phyloP scores from a whole-genome alignment of 192 early-diverging fungal genomes.

The Anaeromyces robustus region DNA sequence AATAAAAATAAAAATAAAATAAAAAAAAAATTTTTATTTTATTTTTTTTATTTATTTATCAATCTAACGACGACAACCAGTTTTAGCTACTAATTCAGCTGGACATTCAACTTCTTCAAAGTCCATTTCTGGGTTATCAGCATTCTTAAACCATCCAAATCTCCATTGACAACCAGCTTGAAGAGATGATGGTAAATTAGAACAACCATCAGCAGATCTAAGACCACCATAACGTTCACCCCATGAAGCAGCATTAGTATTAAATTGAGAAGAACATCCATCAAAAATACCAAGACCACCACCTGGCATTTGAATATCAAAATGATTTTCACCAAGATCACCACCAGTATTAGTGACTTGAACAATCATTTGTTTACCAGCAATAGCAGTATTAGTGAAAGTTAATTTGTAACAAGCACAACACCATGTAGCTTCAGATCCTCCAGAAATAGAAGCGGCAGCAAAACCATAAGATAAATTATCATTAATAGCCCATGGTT shows the following conservation, averaged over 20 bases:
- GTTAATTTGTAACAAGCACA: slow-evolving; percentile 5
- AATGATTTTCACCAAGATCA: background rate
- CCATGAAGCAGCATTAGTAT: slow-evolving; percentile 4
- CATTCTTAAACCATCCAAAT: slow-evolving; percentile 6
- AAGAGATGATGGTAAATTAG: background rate
- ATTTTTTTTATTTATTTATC: no score
- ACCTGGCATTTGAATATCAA: background rate
- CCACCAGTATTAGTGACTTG: slow-evolving; percentile 4
- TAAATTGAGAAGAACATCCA: slow-evolving; percentile 5
- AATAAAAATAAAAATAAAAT: no score
- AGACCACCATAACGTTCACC: slow-evolving; percentile 5
- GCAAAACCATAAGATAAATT: slow-evolving; percentile 4
- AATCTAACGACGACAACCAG: background rate
- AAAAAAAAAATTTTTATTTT: no score
- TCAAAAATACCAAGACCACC: slow-evolving; percentile 7
- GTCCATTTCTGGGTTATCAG: slow-evolving; percentile 1
- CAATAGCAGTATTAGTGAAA: slow-evolving; percentile 2
- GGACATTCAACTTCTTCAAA: slow-evolving; percentile 2
- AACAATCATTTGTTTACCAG: slow-evolving; percentile 2
- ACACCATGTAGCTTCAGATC: background rate
- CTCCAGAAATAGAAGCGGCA: slow-evolving; percentile 1
- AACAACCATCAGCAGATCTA: background rate
- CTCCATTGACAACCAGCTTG: slow-evolving; percentile 1
- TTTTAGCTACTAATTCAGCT: slow-evolving; percentile 1
- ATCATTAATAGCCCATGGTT: background rate